These are phyloP conservation scores for Dryas octopetala DNA, from an alignment of 306 rosid species.

Conservation along the genomic window DNA sequence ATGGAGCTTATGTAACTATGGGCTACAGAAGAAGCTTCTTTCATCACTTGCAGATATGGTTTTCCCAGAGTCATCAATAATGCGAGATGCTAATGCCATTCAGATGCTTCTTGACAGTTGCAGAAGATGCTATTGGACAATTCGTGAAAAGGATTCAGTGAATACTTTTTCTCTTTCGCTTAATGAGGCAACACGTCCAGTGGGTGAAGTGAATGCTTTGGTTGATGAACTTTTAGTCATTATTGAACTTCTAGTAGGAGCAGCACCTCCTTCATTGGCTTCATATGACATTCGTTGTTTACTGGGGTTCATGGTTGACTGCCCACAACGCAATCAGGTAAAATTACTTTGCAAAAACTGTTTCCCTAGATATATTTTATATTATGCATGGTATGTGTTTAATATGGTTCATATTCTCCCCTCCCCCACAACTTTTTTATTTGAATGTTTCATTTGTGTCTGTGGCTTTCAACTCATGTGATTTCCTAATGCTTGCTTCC, in stretches of 20 bases:
- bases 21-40: constrained; percentile 94
- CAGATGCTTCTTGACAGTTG: constrained; percentile 97
- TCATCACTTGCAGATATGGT: constrained; percentile 99
- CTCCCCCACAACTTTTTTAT: neutral
- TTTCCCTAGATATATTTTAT: constrained; percentile 10
- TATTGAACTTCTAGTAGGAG: constrained; percentile 84
- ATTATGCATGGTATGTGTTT: constrained; percentile 7
- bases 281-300: constrained; percentile 75
- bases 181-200: constrained; percentile 64
- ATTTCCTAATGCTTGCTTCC: neutral
- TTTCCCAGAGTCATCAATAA: constrained; percentile 77
- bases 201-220: constrained; percentile 95
- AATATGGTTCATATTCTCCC: neutral
- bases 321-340: constrained; percentile 96
- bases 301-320: constrained; percentile 88
- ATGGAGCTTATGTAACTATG: constrained; percentile 96
- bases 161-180: constrained; percentile 67
- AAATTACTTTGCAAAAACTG: constrained; percentile 23
- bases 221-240: constrained; percentile 93
- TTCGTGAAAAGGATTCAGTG: constrained; percentile 79
- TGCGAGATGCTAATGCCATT: constrained; percentile 98
- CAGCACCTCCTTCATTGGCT: constrained; percentile 74
- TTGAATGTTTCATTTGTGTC: neutral
- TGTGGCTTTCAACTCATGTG: neutral
- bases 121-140: constrained; percentile 91